phyloP scores from a whole-genome alignment of 441 rosid genomes.

The Jatropha podagrica region DNA sequence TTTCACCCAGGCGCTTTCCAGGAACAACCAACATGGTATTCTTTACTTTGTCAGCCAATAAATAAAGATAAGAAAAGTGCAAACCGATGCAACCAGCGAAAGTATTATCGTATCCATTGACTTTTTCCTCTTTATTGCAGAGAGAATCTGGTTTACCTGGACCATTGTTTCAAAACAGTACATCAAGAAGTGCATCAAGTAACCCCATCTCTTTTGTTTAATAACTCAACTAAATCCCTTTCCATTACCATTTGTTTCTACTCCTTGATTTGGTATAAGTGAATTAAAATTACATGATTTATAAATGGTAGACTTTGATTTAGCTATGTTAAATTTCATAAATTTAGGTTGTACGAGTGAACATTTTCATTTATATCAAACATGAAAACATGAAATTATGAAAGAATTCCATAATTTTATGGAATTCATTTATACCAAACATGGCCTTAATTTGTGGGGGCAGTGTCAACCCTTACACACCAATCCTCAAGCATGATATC shows the following conservation, averaged over 20 bases:
- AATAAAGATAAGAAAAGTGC: constrained; percentile 88
- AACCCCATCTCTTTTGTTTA: neutral
- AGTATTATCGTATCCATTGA: constrained; percentile 92
- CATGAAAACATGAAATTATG: too few relatives aligned
- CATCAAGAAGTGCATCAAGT: neutral
- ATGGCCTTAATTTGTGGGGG: neutral
- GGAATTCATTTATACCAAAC: too few relatives aligned
- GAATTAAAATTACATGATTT: too few relatives aligned
- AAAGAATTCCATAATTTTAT: too few relatives aligned
- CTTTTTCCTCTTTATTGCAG: constrained; percentile 91
- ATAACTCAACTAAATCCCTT: constrained; percentile 2
- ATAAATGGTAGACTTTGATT: too few relatives aligned
- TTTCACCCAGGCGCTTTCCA: constrained; percentile 11
- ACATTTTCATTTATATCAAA: too few relatives aligned
- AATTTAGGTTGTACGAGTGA: too few relatives aligned
- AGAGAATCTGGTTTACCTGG: constrained; percentile 83
- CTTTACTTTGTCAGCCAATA: constrained; percentile 89
- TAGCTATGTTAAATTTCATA: too few relatives aligned
- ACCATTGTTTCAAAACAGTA: constrained; percentile 19
- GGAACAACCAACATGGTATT: constrained; percentile 18
- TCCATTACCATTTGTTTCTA: neutral
- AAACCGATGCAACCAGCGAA: constrained; percentile 89
- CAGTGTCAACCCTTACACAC: neutral
- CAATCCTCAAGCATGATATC: neutral
- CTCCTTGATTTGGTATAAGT: too few relatives aligned